Percentiles rank a stretch among this genome's conserved stretches.
These are phyloP conservation scores for Chaetomiaceae sp. DNA, from an alignment of 2,329 filamentous ascomycete genomes.

Conservation along the genomic window DNA sequence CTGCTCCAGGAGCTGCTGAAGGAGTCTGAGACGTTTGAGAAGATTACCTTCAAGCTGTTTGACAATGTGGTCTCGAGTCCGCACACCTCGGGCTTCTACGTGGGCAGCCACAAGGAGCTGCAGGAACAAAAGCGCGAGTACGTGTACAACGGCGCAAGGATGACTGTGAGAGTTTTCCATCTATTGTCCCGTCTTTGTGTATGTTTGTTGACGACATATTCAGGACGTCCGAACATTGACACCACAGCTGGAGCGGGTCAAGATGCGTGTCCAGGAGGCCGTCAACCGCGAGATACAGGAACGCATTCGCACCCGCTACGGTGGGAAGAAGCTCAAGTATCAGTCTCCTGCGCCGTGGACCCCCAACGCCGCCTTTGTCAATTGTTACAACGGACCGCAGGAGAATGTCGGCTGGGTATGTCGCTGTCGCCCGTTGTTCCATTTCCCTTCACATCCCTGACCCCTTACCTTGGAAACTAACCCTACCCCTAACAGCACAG, in stretches of 20 bases:
- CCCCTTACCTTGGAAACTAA: too few species aligned
- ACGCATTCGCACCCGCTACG: constrained; percentile 63
- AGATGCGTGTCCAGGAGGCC: constrained; percentile 62
- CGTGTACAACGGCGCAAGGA: constrained; percentile 72
- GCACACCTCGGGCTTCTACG: constrained; percentile 79
- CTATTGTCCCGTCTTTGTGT: too few species aligned
- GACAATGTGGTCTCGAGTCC: constrained; percentile 81
- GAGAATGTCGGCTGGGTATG: constrained; percentile 73
- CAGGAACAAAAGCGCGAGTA: constrained; percentile 71
- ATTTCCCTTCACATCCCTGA: too few species aligned
- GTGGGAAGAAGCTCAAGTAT: constrained; percentile 67
- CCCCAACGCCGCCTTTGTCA: constrained; percentile 89
- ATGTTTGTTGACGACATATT: not conserved
- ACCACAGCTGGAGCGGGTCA: constrained; percentile 66
- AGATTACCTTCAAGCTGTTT: constrained; percentile 76
- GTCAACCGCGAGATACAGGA: constrained; percentile 74
- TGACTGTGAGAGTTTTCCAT: constrained; percentile 47
- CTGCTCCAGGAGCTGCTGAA: constrained; percentile 70
- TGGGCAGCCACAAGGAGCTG: constrained; percentile 67
- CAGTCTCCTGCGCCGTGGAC: constrained; percentile 71
- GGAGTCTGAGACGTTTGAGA: constrained; percentile 67
- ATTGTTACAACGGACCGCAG: constrained; percentile 79
- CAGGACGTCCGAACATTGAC: constrained; percentile 73
- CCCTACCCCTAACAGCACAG: constrained; percentile 49
- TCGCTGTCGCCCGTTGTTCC: not conserved